Conservation (phyloP, 1,284 basidiomycete genomes). For the Cutaneotrichosporon sp. region DNA sequence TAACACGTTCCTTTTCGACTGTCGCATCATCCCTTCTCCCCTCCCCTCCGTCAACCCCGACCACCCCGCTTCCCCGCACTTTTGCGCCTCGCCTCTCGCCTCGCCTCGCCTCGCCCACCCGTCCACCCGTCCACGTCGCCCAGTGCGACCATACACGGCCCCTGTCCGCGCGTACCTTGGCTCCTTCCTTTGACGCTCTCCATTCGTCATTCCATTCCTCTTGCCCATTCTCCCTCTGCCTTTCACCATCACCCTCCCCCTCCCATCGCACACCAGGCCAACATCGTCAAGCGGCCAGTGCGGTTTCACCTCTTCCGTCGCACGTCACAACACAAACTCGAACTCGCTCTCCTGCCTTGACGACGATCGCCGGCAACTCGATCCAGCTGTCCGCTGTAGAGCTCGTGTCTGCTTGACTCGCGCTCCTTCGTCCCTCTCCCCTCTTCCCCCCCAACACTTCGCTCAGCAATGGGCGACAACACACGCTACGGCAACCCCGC, state of each 20-base stretch:
- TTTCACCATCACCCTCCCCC: background rate
- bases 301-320: background rate
- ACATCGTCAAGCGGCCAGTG: background rate
- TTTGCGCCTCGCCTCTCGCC: background rate
- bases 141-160: background rate
- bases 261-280: background rate
- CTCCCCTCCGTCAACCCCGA: too few relatives aligned
- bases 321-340: background rate
- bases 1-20: background rate
- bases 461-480: conserved; percentile 34
- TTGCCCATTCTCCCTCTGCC: too few relatives aligned
- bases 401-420: background rate
- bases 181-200: background rate
- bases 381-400: background rate
- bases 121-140: background rate
- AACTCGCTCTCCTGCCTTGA: background rate
- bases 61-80: too few relatives aligned
- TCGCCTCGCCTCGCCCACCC: background rate
- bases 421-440: background rate
- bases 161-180: background rate
- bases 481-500: conserved; percentile 64
- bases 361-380: background rate
- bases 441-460: background rate
- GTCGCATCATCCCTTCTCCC: background rate
- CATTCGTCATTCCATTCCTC: background rate